Conservation (phyloP, 768 basidiomycete species). For the Serendipita vermifera region DNA sequence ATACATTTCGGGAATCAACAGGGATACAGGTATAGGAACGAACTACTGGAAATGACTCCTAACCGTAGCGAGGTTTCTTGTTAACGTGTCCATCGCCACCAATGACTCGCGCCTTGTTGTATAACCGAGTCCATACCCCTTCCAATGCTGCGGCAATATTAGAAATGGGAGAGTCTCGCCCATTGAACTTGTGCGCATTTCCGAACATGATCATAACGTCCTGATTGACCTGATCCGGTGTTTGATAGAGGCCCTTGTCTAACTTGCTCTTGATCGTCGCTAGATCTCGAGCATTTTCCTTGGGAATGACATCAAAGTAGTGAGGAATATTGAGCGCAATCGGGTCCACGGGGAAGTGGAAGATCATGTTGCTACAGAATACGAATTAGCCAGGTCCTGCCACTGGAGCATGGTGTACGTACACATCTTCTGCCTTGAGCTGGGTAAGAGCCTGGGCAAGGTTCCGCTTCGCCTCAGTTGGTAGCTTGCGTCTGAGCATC, state of each 20-base stretch:
- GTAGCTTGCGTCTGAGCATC: conserved; percentile 54
- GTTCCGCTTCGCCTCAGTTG: conserved; percentile 66
- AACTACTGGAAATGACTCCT: too few species aligned
- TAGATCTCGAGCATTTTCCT: conserved; percentile 78
- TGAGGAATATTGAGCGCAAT: conserved; percentile 67
- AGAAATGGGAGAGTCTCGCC: conserved; percentile 66
- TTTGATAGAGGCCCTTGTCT: conserved; percentile 70
- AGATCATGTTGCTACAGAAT: conserved; percentile 26
- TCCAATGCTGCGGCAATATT: conserved; percentile 38
- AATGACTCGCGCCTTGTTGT: neutral
- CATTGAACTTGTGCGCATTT: conserved; percentile 86
- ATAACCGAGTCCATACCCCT: conserved; percentile 22
- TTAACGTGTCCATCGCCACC: neutral
- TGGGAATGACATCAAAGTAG: conserved; percentile 76
- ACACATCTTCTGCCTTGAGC: conserved; percentile 57
- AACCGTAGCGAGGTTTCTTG: conserved; percentile 8
- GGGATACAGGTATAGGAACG: too few species aligned
- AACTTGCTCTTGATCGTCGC: conserved; percentile 68
- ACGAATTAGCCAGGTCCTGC: conserved; percentile 14
- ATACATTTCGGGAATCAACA: too few species aligned
- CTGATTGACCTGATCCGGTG: conserved; percentile 62
- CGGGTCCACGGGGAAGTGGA: conserved; percentile 83
- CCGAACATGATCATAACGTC: conserved; percentile 79
- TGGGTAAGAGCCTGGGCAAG: conserved; percentile 56
- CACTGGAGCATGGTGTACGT: too few species aligned